These are phyloP conservation scores for Pueraria montana DNA, from an alignment of 306 rosid genomes.

Conservation along the genomic window DNA sequence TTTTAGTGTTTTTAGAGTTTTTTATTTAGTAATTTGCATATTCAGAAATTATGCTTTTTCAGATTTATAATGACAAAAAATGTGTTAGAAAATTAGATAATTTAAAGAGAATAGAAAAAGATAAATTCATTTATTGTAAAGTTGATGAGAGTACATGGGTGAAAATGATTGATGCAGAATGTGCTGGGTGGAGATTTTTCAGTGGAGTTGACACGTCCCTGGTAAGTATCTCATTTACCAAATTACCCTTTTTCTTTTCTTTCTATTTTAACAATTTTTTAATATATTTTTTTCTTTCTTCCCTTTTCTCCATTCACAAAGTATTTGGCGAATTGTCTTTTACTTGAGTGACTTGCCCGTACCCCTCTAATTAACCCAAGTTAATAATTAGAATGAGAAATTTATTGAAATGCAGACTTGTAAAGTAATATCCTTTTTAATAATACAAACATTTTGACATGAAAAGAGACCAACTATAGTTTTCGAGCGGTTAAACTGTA, in stretches of 20 bases:
- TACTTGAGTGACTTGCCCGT: not conserved
- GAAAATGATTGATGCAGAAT: conserved; percentile 64
- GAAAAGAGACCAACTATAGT: not conserved
- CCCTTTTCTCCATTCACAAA: not conserved
- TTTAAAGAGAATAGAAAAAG: not conserved
- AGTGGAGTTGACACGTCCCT: conserved; percentile 68
- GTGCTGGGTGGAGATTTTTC: conserved; percentile 79
- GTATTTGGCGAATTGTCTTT: not conserved
- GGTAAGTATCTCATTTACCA: conserved; percentile 63
- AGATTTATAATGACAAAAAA: not conserved
- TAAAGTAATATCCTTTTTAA: not conserved
- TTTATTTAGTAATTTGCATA: not conserved
- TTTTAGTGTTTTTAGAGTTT: not conserved
- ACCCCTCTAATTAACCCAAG: not conserved
- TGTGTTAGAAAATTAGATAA: not conserved
- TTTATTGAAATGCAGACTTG: not conserved
- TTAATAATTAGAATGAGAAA: not conserved
- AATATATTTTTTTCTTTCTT: not conserved
- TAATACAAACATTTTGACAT: not conserved
- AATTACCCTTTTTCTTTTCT: conserved; percentile 34
- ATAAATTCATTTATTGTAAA: not conserved
- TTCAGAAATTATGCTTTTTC: not conserved
- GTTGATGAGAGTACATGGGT: not conserved
- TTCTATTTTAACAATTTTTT: not conserved
- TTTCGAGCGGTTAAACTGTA: not conserved